Conservation (phyloP, 192 early-diverging fungal genomes). For the Backusella sp. region DNA sequence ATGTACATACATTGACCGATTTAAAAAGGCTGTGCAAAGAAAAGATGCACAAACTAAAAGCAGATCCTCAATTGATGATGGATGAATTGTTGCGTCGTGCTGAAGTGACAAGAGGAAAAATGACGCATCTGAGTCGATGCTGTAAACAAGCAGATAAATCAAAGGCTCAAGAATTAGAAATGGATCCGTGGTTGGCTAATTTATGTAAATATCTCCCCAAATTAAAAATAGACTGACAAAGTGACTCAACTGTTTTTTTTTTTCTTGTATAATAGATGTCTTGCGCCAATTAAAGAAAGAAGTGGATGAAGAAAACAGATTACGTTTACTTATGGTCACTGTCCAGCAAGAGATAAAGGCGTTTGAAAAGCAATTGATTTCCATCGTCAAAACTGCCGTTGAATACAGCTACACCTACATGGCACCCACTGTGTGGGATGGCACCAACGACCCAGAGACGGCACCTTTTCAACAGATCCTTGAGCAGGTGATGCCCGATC, state of each 20-base stretch:
- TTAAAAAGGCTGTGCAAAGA: constrained; percentile 46
- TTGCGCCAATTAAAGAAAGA: constrained; percentile 32
- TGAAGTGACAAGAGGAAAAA: constrained; percentile 39
- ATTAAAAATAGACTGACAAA: background rate
- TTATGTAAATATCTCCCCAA: constrained; percentile 20
- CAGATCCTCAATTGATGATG: constrained; percentile 30
- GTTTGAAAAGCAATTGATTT: constrained; percentile 28
- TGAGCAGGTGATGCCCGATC: constrained; percentile 20
- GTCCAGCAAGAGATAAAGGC: constrained; percentile 25
- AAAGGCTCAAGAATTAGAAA: constrained; percentile 1
- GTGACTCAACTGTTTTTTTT: background rate
- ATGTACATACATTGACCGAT: constrained; percentile 34
- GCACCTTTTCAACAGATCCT: constrained; percentile 2
- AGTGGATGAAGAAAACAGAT: constrained; percentile 38
- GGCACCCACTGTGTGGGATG: constrained; percentile 14
- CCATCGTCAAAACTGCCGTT: constrained; percentile 19
- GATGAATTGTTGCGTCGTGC: constrained; percentile 42
- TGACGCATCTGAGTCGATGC: constrained; percentile 33
- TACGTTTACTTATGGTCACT: constrained; percentile 27
- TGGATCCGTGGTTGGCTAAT: constrained; percentile 40
- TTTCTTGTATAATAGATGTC: constrained; percentile 17
- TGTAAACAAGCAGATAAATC: constrained; percentile 24
- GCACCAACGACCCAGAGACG: constrained; percentile 22
- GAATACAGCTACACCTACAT: constrained; percentile 14
- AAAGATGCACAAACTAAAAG: constrained; percentile 37